Conservation (phyloP, 352 stramenopile genomes). For the Pilasporangium apinafurcum region DNA sequence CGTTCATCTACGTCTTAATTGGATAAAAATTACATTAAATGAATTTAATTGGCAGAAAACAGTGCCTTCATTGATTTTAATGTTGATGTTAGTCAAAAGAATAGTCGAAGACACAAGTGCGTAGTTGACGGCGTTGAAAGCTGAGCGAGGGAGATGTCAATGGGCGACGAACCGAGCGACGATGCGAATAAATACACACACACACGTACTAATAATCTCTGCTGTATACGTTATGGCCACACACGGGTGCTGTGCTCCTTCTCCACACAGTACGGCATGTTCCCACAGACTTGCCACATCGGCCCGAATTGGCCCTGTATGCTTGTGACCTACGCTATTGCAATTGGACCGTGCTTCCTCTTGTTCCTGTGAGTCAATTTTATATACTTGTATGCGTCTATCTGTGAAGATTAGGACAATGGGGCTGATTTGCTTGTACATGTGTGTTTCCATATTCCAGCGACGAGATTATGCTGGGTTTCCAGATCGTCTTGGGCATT, state of each 20-base stretch:
- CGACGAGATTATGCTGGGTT: constrained; percentile 23
- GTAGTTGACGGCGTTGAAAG: too few relatives aligned
- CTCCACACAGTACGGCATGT: constrained; percentile 34
- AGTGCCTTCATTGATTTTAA: too few relatives aligned
- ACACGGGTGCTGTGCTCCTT: constrained; percentile 59
- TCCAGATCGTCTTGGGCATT: constrained; percentile 38
- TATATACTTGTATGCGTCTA: too few relatives aligned
- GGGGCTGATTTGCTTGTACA: neutral
- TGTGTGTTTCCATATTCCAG: constrained; percentile 10
- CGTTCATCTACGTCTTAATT: too few relatives aligned
- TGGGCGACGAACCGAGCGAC: neutral
- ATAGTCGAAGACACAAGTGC: too few relatives aligned
- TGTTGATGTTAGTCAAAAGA: too few relatives aligned
- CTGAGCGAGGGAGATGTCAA: too few relatives aligned
- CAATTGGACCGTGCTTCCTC: constrained; percentile 43
- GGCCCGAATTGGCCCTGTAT: constrained; percentile 70
- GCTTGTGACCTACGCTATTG: constrained; percentile 67
- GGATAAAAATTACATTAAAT: too few relatives aligned
- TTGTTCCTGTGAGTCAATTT: constrained; percentile 44
- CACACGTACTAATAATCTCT: constrained; percentile 5
- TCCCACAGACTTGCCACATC: constrained; percentile 58
- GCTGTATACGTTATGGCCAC: constrained; percentile 46
- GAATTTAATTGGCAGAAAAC: too few relatives aligned
- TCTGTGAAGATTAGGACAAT: too few relatives aligned
- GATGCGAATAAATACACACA: constrained; percentile 8